Conservation (phyloP, 1,284 basidiomycete genomes). For the Papiliotrema nemorosa region DNA sequence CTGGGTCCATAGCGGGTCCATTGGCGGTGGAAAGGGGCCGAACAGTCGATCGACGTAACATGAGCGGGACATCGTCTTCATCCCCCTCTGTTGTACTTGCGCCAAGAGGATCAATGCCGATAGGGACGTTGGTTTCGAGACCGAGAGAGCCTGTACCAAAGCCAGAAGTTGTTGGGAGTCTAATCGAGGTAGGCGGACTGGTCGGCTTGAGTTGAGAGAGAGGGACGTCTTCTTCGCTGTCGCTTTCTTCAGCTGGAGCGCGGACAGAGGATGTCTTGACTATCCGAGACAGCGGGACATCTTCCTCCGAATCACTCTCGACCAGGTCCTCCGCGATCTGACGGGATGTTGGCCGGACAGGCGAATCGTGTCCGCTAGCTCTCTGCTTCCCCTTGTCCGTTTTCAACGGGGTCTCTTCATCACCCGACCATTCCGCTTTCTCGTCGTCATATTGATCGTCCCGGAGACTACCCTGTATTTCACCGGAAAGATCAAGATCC, state of each 20-base stretch:
- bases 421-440: neutral
- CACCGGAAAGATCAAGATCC: no score
- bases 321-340: constrained; percentile 3
- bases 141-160: constrained; percentile 14
- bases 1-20: neutral
- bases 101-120: no score
- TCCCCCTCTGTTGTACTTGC: constrained; percentile 11
- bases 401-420: neutral
- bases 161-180: neutral
- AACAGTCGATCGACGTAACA: constrained; percentile 5
- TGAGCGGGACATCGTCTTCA: constrained; percentile 33
- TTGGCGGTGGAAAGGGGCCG: constrained; percentile 1
- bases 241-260: neutral
- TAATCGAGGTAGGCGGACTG: neutral
- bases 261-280: constrained; percentile 1
- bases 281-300: constrained; percentile 37
- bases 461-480: no score
- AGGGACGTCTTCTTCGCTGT: constrained; percentile 35
- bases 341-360: no score
- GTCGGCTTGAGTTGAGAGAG: constrained; percentile 16
- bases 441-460: neutral
- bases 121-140: neutral
- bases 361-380: neutral
- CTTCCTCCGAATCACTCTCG: constrained; percentile 37
- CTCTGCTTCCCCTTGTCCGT: neutral